Conservation (phyloP, 2,329 filamentous ascomycete species). For the Cladosporium oxysporum region DNA sequence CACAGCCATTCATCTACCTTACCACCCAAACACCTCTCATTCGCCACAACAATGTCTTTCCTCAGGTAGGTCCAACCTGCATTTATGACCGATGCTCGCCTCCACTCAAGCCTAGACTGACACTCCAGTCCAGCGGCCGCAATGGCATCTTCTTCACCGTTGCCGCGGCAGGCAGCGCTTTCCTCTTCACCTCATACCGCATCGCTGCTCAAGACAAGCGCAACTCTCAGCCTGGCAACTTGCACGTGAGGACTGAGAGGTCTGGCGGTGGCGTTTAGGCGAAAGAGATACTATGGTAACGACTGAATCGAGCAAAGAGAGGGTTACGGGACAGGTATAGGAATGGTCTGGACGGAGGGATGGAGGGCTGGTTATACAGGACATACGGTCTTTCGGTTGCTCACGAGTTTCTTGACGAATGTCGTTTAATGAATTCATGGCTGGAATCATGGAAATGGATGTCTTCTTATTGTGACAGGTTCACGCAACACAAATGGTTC, state of each 20-base stretch:
- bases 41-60: conserved; percentile 6
- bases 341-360: background rate
- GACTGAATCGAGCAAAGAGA: background rate
- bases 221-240: conserved; percentile 27
- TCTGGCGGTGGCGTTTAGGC: conserved; percentile 26
- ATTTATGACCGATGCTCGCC: background rate
- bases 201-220: conserved; percentile 23
- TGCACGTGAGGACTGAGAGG: conserved; percentile 32
- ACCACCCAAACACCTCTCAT: background rate
- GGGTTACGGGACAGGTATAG: background rate
- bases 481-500: background rate
- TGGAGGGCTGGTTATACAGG: background rate
- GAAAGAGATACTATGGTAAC: no score
- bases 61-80: background rate
- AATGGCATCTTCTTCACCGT: conserved; percentile 32
- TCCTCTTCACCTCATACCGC: conserved; percentile 27
- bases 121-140: conserved; percentile 25
- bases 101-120: background rate
- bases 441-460: no score
- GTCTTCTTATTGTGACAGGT: background rate
- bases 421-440: background rate
- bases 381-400: background rate
- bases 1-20: background rate
- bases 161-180: conserved; percentile 29
- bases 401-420: background rate